A percentile compares a stretch with the other conserved stretches of the same genome.
Conservation (phyloP, 768 basidiomycete genomes). For the Tulasnella sp. region DNA sequence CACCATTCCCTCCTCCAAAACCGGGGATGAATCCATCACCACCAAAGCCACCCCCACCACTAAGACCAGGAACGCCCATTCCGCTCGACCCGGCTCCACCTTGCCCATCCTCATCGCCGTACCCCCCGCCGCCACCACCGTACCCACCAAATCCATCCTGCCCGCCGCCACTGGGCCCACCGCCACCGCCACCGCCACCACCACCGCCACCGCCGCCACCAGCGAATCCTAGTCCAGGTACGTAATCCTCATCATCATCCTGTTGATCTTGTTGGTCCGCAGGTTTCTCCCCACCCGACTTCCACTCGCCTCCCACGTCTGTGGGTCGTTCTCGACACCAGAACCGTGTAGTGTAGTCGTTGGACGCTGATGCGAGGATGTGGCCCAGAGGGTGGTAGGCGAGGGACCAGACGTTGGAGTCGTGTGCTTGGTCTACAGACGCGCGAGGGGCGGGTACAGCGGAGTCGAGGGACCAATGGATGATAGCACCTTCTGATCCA, state of each 20-base stretch:
- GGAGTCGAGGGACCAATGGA: conserved; percentile 83
- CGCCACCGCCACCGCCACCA: conserved; percentile 12
- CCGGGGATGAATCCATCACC: conserved; percentile 58
- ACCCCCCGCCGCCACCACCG: conserved; percentile 20
- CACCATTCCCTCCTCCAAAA: conserved; percentile 36
- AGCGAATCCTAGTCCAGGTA: conserved; percentile 51
- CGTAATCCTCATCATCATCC: conserved; percentile 63
- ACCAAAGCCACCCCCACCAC: conserved; percentile 24
- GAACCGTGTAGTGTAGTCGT: conserved; percentile 98
- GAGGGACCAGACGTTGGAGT: conserved; percentile 94
- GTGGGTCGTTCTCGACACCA: conserved; percentile 90
- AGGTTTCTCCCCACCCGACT: conserved; percentile 75
- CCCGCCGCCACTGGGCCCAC: conserved; percentile 16
- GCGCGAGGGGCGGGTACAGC: conserved; percentile 55
- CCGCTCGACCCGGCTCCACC: conserved; percentile 24
- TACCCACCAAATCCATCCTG: conserved; percentile 17
- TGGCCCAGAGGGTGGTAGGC: conserved; percentile 94
- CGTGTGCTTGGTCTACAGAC: conserved; percentile 90
- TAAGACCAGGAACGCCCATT: background rate
- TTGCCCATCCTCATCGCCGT: conserved; percentile 20
- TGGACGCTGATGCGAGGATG: conserved; percentile 85
- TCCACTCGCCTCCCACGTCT: conserved; percentile 48
- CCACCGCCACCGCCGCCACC: conserved; percentile 15
- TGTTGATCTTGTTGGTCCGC: conserved; percentile 40
- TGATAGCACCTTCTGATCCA: conserved; percentile 85